phyloP scores from a whole-genome alignment of 495 filamentous ascomycete genomes.

The Aspergillus olivimuriae region DNA sequence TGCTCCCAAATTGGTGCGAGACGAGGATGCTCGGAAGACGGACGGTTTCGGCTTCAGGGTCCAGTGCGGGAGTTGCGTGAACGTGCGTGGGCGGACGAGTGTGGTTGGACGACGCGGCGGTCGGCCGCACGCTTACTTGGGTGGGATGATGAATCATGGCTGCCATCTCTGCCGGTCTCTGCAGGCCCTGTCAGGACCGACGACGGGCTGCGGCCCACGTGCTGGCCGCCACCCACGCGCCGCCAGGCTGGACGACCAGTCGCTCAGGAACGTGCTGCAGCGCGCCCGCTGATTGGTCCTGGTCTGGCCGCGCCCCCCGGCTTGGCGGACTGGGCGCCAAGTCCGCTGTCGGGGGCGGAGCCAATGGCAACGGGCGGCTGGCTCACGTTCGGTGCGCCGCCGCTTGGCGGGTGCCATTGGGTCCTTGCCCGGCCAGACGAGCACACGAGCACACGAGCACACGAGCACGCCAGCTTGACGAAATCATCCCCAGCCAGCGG shows the following conservation, averaged over 20 bases:
- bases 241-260: conserved; percentile 4
- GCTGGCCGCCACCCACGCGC: not conserved
- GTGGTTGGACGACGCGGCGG: not conserved
- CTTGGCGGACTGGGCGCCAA: conserved; percentile 8
- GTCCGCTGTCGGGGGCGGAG: conserved; percentile 13
- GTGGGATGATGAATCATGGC: not conserved
- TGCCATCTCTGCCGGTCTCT: too few species aligned
- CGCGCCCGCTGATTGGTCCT: not conserved
- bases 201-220: too few species aligned
- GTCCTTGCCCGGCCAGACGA: not conserved
- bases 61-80: not conserved
- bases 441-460: too few species aligned
- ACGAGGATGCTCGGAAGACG: not conserved
- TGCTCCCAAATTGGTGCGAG: too few species aligned
- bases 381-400: conserved; percentile 10
- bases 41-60: not conserved
- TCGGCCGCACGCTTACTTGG: not conserved
- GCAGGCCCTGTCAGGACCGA: too few species aligned
- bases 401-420: too few species aligned
- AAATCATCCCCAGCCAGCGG: too few species aligned
- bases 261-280: conserved; percentile 13
- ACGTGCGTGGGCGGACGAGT: not conserved
- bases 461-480: too few species aligned
- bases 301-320: too few species aligned
- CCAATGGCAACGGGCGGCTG: conserved; percentile 7